phyloP scores from a whole-genome alignment of 805 yeast genomes.

The Danielia reshetovae region DNA sequence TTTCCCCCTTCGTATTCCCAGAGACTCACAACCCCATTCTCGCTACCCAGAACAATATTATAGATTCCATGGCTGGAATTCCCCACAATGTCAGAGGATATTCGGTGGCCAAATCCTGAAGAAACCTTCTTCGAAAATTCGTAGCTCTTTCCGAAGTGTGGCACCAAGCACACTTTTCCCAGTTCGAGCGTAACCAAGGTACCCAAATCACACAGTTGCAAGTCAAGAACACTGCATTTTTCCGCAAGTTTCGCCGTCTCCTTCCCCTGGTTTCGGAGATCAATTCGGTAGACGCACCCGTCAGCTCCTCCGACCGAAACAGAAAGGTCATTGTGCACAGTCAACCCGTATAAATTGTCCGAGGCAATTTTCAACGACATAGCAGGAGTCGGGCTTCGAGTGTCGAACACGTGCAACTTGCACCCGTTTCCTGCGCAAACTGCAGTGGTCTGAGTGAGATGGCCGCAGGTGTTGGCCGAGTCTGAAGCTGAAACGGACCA shows the following conservation, averaged over 20 bases:
- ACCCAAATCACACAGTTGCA: background rate
- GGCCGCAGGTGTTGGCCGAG: conserved; percentile 8
- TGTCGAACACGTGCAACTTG: conserved; percentile 13
- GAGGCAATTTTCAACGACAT: conserved; percentile 9
- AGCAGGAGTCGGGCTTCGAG: conserved; percentile 8
- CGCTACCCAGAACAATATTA: background rate
- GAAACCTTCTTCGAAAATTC: background rate
- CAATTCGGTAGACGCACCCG: conserved; percentile 13
- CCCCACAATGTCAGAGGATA: background rate
- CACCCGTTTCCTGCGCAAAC: conserved; percentile 13
- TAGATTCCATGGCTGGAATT: background rate
- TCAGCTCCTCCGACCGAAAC: conserved; percentile 15
- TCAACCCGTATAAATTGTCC: conserved; percentile 15
- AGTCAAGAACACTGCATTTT: conserved; percentile 7
- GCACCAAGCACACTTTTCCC: conserved; percentile 3
- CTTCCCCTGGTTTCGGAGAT: conserved; percentile 12
- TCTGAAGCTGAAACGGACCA: conserved; percentile 5
- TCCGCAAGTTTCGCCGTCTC: conserved; percentile 7
- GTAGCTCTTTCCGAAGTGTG: background rate
- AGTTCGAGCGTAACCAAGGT: conserved; percentile 5
- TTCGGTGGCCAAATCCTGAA: background rate
- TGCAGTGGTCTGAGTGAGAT: conserved; percentile 2
- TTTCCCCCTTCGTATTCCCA: too few relatives aligned
- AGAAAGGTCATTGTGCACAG: conserved; percentile 6
- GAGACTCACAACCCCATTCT: background rate